Evolutionary conservation across 352 stramenopile genomes (phyloP).

Genomic region (Blastocystis hominis): DNA sequence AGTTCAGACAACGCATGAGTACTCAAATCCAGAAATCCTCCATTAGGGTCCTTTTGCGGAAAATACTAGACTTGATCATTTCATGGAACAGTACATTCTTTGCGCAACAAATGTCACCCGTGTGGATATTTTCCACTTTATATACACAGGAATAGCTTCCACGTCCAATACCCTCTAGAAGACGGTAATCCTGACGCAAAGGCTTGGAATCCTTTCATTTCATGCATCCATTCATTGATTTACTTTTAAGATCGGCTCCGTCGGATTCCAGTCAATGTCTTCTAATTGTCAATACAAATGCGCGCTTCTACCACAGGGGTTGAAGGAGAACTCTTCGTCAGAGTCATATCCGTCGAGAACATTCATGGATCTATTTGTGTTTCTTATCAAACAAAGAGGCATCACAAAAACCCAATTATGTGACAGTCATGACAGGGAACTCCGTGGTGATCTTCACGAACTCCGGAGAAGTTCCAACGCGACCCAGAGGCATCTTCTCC

Average conservation of each 20-base stretch:
- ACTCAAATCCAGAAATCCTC: not conserved
- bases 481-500: slow-evolving; percentile 23
- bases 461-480: slow-evolving; percentile 41
- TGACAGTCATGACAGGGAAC: slow-evolving; percentile 26
- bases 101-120: not conserved
- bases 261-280: too few relatives aligned
- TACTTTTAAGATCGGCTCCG: too few relatives aligned
- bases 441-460: slow-evolving; percentile 40
- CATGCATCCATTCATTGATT: too few relatives aligned
- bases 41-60: too few relatives aligned
- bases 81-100: not conserved
- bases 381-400: not conserved
- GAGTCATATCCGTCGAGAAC: not conserved
- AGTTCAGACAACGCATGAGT: not conserved
- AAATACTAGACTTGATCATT: not conserved
- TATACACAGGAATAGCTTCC: slow-evolving; percentile 20
- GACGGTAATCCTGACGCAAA: not conserved
- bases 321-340: slow-evolving; percentile 5
- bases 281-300: too few relatives aligned
- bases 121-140: slow-evolving; percentile 19
- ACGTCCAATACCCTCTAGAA: not conserved
- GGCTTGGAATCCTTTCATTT: not conserved
- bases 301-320: not conserved
- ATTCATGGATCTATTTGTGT: not conserved
- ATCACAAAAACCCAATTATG: slow-evolving; percentile 8